These are phyloP conservation scores for Mycena epipterygia DNA, from an alignment of 768 basidiomycete species.

Conservation along the genomic window DNA sequence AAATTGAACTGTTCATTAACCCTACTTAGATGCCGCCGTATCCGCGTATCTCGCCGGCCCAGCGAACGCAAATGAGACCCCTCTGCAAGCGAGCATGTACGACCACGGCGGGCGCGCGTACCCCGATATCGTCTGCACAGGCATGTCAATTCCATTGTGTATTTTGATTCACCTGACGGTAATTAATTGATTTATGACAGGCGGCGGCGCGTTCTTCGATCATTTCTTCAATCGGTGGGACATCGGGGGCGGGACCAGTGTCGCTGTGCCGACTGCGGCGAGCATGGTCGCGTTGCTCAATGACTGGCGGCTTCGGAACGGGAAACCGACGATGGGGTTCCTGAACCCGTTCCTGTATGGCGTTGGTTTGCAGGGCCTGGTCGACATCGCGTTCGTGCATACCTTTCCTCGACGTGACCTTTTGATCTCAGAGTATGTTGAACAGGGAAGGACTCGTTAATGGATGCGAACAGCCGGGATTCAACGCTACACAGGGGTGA, in stretches of 20 bases:
- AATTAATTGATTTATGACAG: no score
- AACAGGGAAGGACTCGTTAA: constrained; percentile 48
- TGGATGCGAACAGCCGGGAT: constrained; percentile 48
- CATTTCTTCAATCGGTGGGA: constrained; percentile 43
- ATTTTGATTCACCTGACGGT: constrained; percentile 36
- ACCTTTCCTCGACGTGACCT: constrained; percentile 42
- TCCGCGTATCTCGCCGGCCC: constrained; percentile 35
- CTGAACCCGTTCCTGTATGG: constrained; percentile 56
- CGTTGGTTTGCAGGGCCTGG: constrained; percentile 40
- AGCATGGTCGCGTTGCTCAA: constrained; percentile 57
- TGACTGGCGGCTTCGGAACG: constrained; percentile 51
- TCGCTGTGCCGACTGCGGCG: constrained; percentile 51
- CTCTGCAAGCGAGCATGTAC: constrained; percentile 41
- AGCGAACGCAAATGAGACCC: constrained; percentile 41
- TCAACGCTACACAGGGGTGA: constrained; percentile 27
- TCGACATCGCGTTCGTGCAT: constrained; percentile 55
- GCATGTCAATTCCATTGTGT: constrained; percentile 45
- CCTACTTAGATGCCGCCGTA: constrained; percentile 34
- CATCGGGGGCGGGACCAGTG: constrained; percentile 54
- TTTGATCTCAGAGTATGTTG: neutral
- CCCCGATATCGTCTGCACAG: constrained; percentile 50
- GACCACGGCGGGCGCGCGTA: constrained; percentile 52
- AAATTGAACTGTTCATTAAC: neutral
- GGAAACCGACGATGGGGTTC: constrained; percentile 53
- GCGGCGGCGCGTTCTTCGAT: constrained; percentile 48